A percentile compares a stretch with the other conserved stretches of the same genome.
Conservation (phyloP, 345 rosid genomes). For the Psidium guajava region DNA sequence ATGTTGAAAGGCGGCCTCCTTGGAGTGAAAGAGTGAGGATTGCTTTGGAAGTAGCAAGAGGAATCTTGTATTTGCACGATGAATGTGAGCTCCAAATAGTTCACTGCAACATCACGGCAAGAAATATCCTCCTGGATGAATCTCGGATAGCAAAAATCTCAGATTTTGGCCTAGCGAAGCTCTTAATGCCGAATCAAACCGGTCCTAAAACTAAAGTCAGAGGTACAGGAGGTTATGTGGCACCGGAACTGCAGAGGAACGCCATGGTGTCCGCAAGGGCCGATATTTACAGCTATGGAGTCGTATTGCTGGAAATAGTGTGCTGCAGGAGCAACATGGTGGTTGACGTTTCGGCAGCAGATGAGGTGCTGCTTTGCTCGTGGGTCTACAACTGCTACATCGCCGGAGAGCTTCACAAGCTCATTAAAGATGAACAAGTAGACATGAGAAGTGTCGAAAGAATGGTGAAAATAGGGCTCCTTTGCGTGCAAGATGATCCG, state of each 20-base stretch:
- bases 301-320: slow-evolving; percentile 15
- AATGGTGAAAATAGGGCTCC: slow-evolving; percentile 9
- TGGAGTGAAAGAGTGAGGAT: slow-evolving; percentile 3
- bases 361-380: neutral
- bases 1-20: neutral
- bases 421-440: slow-evolving; percentile 1
- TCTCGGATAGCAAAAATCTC: slow-evolving; percentile 7
- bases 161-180: slow-evolving; percentile 11
- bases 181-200: slow-evolving; percentile 10
- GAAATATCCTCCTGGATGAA: slow-evolving; percentile 12
- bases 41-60: slow-evolving; percentile 1
- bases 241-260: slow-evolving; percentile 12
- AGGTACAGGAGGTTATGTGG: slow-evolving; percentile 5
- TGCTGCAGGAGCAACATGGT: slow-evolving; percentile 4
- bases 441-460: slow-evolving; percentile 1
- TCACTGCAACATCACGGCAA: slow-evolving; percentile 9
- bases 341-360: neutral
- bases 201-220: neutral
- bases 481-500: slow-evolving; percentile 15
- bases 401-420: neutral
- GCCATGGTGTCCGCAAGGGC: neutral
- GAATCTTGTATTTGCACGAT: slow-evolving; percentile 5
- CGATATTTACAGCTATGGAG: slow-evolving; percentile 18
- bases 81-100: slow-evolving; percentile 9
- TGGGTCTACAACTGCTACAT: slow-evolving; percentile 10